Percentiles rank a stretch among this genome's conserved stretches.
These are phyloP conservation scores for Magnusiomyces clavatus DNA, from an alignment of 1,139 yeast genomes.

Conservation along the genomic window DNA sequence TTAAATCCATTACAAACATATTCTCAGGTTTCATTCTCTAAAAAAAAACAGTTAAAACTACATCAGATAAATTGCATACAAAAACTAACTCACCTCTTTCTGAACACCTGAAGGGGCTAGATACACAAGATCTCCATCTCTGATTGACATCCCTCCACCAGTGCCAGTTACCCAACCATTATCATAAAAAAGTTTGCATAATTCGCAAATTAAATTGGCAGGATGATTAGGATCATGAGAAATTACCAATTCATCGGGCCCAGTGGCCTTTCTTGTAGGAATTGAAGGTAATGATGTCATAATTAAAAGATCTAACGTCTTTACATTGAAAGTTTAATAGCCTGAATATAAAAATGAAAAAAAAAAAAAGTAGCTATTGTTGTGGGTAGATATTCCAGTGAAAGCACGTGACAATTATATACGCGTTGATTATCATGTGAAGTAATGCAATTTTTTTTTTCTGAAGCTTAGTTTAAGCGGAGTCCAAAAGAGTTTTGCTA, in stretches of 20 bases:
- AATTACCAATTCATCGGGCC: constrained; percentile 32
- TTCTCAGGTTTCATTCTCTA: constrained; percentile 66
- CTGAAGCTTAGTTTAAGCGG: too few species aligned
- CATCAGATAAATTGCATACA: background rate
- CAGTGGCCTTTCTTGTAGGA: constrained; percentile 11
- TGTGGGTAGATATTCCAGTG: background rate
- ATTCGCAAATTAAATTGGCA: constrained; percentile 75
- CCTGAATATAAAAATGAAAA: too few species aligned
- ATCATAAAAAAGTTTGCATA: constrained; percentile 68
- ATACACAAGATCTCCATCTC: constrained; percentile 40
- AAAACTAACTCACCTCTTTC: constrained; percentile 46
- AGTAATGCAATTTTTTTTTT: too few species aligned
- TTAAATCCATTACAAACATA: constrained; percentile 66
- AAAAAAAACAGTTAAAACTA: background rate
- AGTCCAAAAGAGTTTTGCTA: too few species aligned
- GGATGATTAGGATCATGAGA: constrained; percentile 63
- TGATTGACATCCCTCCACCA: constrained; percentile 88
- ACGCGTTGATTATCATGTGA: too few species aligned
- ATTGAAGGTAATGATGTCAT: constrained; percentile 1
- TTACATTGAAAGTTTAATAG: too few species aligned
- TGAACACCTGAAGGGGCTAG: constrained; percentile 95
- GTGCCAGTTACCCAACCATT: constrained; percentile 95
- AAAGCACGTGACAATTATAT: too few species aligned
- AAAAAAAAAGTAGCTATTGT: too few species aligned
- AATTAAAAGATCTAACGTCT: background rate